Conservation (phyloP, 164 flowering plant species). For the Buxus sempervirens region DNA sequence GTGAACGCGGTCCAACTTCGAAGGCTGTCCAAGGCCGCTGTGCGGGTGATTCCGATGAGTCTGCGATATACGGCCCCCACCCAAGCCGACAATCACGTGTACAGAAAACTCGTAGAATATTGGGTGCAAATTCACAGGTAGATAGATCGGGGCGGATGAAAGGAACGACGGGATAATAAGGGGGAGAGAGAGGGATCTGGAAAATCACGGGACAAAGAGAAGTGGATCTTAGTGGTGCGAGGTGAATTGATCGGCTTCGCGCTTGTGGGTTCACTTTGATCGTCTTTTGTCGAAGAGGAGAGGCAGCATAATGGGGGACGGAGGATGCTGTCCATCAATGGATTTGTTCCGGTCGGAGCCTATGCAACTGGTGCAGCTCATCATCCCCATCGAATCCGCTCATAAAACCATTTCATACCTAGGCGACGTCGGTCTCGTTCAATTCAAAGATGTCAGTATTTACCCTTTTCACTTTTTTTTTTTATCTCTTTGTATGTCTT, state of each 20-base stretch:
- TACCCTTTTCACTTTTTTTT: constrained; percentile 8
- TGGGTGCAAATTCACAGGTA: too few species aligned
- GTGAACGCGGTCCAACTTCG: too few species aligned
- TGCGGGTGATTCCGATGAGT: too few species aligned
- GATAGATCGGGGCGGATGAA: not conserved
- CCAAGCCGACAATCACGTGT: too few species aligned
- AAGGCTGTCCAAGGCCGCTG: too few species aligned
- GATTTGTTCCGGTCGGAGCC: constrained; percentile 91
- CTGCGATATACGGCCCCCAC: too few species aligned
- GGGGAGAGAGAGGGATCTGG: not conserved
- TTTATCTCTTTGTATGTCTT: not conserved
- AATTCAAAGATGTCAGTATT: constrained; percentile 82
- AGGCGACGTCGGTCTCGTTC: constrained; percentile 85
- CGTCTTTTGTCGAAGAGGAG: not conserved
- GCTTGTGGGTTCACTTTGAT: not conserved
- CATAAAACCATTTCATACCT: constrained; percentile 76
- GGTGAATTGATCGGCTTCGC: not conserved
- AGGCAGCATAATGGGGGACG: constrained; percentile 21
- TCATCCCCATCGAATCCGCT: constrained; percentile 89
- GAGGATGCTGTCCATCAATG: constrained; percentile 85
- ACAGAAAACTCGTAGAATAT: too few species aligned
- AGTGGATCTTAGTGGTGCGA: not conserved
- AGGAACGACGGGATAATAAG: not conserved
- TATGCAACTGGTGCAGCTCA: constrained; percentile 92
- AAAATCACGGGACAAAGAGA: not conserved